phyloP scores from a whole-genome alignment of 2,329 filamentous ascomycete species.

The Colletotrichum sublineola region DNA sequence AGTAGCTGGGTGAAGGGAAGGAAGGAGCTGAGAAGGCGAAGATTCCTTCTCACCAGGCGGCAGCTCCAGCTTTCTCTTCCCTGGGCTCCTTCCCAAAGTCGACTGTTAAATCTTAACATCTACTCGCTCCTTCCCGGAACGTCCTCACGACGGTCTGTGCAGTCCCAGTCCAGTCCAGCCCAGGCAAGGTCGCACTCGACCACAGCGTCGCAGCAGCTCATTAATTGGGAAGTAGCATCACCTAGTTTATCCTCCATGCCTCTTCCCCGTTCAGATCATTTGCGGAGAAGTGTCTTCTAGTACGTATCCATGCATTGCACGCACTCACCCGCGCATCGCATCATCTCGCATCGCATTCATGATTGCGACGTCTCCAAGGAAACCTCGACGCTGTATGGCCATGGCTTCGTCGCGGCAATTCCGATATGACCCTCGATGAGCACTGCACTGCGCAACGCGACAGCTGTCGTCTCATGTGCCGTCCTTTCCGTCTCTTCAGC shows the following conservation, averaged over 20 bases:
- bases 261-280: conserved; percentile 24
- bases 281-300: conserved; percentile 32
- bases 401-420: conserved; percentile 4
- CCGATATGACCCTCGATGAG: not conserved
- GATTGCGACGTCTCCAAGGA: not conserved
- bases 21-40: no score
- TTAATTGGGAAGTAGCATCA: conserved; percentile 30
- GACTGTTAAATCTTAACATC: conserved; percentile 17
- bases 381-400: conserved; percentile 1
- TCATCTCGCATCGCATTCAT: not conserved
- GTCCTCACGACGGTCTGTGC: conserved; percentile 20
- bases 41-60: not conserved
- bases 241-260: conserved; percentile 6
- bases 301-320: no score
- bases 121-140: conserved; percentile 32
- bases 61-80: not conserved
- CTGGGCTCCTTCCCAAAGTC: conserved; percentile 6
- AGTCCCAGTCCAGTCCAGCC: not conserved
- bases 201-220: conserved; percentile 1
- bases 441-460: not conserved
- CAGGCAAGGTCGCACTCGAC: not conserved
- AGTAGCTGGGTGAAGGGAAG: not conserved
- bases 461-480: conserved; percentile 24
- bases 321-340: not conserved
- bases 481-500: conserved; percentile 13